Evolutionary conservation across 768 basidiomycete genomes (phyloP).

Genomic region (Panaeolus papilionaceus): DNA sequence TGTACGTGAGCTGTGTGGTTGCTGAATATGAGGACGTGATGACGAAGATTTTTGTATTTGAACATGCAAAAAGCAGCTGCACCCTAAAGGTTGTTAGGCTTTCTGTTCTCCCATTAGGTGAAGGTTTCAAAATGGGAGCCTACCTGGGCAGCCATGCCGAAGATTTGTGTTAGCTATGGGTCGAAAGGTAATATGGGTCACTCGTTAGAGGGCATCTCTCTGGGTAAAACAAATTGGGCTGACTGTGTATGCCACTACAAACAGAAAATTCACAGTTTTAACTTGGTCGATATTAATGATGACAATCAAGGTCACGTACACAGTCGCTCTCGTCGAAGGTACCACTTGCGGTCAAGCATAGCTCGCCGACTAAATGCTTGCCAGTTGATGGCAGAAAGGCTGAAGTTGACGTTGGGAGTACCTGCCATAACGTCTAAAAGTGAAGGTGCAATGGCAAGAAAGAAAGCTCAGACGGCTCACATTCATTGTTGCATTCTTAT

Average conservation of each 20-base stretch:
- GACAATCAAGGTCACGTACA: conserved; percentile 26
- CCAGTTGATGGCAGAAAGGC: conserved; percentile 42
- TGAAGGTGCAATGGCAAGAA: neutral
- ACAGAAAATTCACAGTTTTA: neutral
- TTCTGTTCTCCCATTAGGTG: neutral
- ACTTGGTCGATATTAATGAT: too few relatives aligned
- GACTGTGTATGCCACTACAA: neutral
- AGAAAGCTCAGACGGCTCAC: neutral
- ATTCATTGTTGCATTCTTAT: neutral
- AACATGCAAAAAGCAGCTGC: conserved; percentile 42
- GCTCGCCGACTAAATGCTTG: conserved; percentile 34
- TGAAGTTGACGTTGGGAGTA: conserved; percentile 39
- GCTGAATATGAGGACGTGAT: conserved; percentile 31
- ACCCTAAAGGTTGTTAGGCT: conserved; percentile 24
- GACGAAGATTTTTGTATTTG: conserved; percentile 40
- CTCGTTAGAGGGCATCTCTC: neutral
- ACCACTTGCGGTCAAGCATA: conserved; percentile 40
- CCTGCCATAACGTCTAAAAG: neutral
- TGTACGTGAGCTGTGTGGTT: conserved; percentile 30
- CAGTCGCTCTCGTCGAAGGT: conserved; percentile 39
- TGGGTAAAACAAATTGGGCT: neutral
- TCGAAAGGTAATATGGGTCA: neutral
- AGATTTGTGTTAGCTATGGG: conserved; percentile 22
- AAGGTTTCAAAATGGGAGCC: neutral
- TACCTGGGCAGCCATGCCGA: conserved; percentile 38